Evolutionary conservation across 208 protist genomes (phyloP).

Genomic region (Acanthamoeba lenticulata): DNA sequence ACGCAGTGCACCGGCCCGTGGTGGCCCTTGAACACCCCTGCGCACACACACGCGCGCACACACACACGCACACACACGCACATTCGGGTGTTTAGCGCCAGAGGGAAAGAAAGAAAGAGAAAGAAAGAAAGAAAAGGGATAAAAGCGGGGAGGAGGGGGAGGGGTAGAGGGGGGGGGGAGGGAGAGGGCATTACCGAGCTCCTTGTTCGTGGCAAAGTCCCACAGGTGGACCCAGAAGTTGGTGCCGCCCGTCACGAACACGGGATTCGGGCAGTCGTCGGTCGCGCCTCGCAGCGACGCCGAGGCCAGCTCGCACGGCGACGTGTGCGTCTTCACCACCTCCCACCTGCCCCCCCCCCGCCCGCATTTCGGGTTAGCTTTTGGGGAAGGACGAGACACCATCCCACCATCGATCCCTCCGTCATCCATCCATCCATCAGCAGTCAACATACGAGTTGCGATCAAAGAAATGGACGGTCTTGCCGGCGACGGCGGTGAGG

Average conservation of each 20-base stretch:
- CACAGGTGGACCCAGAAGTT: constrained; percentile 35
- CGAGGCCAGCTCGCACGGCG: constrained; percentile 7
- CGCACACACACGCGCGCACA: neutral
- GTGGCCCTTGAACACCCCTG: constrained; percentile 73
- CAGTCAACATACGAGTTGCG: neutral
- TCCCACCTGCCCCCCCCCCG: neutral
- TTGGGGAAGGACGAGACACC: no score
- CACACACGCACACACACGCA: no score
- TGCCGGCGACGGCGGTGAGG: constrained; percentile 9
- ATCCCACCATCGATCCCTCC: no score
- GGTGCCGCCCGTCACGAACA: constrained; percentile 30
- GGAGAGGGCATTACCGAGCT: neutral
- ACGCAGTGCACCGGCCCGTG: constrained; percentile 76
- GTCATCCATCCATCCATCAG: no score
- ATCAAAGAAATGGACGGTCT: constrained; percentile 17
- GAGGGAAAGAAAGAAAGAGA: neutral
- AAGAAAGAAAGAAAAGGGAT: neutral
- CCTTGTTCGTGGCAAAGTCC: constrained; percentile 30
- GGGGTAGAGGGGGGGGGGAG: neutral
- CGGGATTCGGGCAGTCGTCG: neutral
- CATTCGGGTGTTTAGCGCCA: no score
- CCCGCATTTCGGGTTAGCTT: neutral
- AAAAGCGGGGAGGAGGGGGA: no score
- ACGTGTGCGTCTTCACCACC: constrained; percentile 25
- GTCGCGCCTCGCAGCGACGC: neutral